Percentiles rank a stretch among this genome's conserved stretches.
phyloP scores from a whole-genome alignment of 441 rosid species.

The Jatropha podagrica region DNA sequence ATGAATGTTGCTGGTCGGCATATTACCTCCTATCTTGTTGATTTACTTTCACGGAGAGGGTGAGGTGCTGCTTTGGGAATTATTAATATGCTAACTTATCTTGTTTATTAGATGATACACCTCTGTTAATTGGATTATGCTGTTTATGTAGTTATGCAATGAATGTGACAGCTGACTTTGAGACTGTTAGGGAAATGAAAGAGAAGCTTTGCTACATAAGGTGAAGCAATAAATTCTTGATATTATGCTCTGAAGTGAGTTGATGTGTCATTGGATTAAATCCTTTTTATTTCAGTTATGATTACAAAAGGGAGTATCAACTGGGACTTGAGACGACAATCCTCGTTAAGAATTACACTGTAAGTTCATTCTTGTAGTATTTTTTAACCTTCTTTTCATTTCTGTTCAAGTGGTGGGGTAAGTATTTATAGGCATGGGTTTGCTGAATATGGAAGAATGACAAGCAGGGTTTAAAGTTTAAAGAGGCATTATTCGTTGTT shows the following conservation, averaged over 20 bases:
- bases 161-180: slow-evolving; percentile 95
- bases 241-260: slow-evolving; percentile 4
- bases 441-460: not conserved
- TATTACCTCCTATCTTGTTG: slow-evolving; percentile 92
- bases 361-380: slow-evolving; percentile 39
- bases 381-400: slow-evolving; percentile 1
- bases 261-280: slow-evolving; percentile 9
- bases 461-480: not conserved
- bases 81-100: slow-evolving; percentile 13
- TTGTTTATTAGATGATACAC: not conserved
- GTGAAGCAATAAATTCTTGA: slow-evolving; percentile 33
- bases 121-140: slow-evolving; percentile 22
- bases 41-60: slow-evolving; percentile 96
- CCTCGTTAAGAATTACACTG: slow-evolving; percentile 92
- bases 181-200: slow-evolving; percentile 93
- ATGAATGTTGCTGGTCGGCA: slow-evolving; percentile 99
- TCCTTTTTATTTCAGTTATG: slow-evolving; percentile 57
- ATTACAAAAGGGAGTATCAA: slow-evolving; percentile 93
- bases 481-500: not conserved
- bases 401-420: slow-evolving; percentile 1
- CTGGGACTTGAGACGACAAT: slow-evolving; percentile 96
- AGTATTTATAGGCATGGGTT: slow-evolving; percentile 1
- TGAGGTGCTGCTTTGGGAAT: slow-evolving; percentile 36
- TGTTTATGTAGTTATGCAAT: slow-evolving; percentile 72
- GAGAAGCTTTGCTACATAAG: slow-evolving; percentile 97